phyloP scores from a whole-genome alignment of 495 filamentous ascomycete genomes.

The Diplogelasinospora grovesii region DNA sequence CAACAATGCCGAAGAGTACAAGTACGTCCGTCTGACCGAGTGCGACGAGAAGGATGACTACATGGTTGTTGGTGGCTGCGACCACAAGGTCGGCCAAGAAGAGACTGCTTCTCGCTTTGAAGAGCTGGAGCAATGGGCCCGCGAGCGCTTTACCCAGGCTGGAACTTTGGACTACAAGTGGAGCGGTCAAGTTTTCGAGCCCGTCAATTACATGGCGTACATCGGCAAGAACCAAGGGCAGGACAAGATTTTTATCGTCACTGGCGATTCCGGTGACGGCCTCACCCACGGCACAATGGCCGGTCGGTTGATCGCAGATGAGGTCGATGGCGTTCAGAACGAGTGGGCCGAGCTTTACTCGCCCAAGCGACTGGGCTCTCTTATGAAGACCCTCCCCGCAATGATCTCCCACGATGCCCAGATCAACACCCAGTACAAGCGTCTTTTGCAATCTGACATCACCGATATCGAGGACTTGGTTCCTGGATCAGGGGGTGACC shows the following conservation, averaged over 20 bases:
- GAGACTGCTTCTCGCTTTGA: slow-evolving; percentile 33
- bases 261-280: slow-evolving; percentile 54
- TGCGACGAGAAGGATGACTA: slow-evolving; percentile 51
- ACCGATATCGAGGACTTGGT: slow-evolving; percentile 51
- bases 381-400: slow-evolving; percentile 29
- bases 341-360: slow-evolving; percentile 44
- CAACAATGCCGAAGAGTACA: slow-evolving; percentile 47
- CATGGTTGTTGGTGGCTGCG: slow-evolving; percentile 50
- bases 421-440: slow-evolving; percentile 51
- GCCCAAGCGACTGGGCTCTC: slow-evolving; percentile 33
- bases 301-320: slow-evolving; percentile 46
- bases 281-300: slow-evolving; percentile 52
- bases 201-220: slow-evolving; percentile 48
- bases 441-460: slow-evolving; percentile 48
- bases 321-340: slow-evolving; percentile 44
- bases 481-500: slow-evolving; percentile 42
- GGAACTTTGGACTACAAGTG: slow-evolving; percentile 46
- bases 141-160: slow-evolving; percentile 46
- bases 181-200: slow-evolving; percentile 54
- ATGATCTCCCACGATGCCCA: slow-evolving; percentile 42
- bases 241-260: slow-evolving; percentile 46
- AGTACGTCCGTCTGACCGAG: slow-evolving; percentile 46
- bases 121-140: slow-evolving; percentile 46
- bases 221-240: slow-evolving; percentile 50
- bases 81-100: slow-evolving; percentile 57